Base-by-base conservation (phyloP, 441 rosid genomes). In the Pelargonium myrrhifolium region DNA sequence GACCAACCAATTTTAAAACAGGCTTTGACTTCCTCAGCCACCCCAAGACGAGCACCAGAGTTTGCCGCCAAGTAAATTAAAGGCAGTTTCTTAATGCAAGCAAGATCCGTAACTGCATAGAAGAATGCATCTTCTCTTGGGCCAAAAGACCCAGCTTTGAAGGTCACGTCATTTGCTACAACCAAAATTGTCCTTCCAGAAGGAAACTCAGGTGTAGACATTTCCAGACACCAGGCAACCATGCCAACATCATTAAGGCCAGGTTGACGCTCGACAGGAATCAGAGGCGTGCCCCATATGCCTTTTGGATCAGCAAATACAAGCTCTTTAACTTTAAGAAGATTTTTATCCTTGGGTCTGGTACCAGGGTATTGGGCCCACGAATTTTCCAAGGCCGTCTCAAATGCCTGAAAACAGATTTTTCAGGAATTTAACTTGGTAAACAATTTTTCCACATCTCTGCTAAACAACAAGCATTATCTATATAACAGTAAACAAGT, bases 21-120 rank as follows among this genome's bases (percentile, higher is more conserved):
- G 65, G 89, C 76, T 77, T 90, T 92, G 67, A 96, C 92, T 87
- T 96, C 99, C 77, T 90, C 99, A 49, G 97, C 98, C 22, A 88
- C 94, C 9, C 99, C 99, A 53, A 96, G 88, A 31, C 99, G 93
- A 6, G 99, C 99, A 71, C 99, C 99, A 53, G 99, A 96, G 73
- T 96, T 96, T 45, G 94, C 99, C 26, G 99, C 99, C 86, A 96
- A 79, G 83, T 96, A 96, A 70, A 96, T 88, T 66, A 96, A 72
- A 55, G 99, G 99, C 70, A 96, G 82, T 79, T 89, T 96, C 85
- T 85, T 82, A 59, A 79, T 72, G 79, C 99, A 95, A 64, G 99
- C 99, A 22, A 92, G 91, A 73, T 92, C 95, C 62, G 98, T 90
- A 26, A 95, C 93, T 43, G 96, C 98, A 70, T 72, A 87, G 78